A percentile compares a stretch with the other conserved stretches of the same genome.
phyloP scores from a whole-genome alignment of 331 rosid genomes.

The Telfairia occidentalis region DNA sequence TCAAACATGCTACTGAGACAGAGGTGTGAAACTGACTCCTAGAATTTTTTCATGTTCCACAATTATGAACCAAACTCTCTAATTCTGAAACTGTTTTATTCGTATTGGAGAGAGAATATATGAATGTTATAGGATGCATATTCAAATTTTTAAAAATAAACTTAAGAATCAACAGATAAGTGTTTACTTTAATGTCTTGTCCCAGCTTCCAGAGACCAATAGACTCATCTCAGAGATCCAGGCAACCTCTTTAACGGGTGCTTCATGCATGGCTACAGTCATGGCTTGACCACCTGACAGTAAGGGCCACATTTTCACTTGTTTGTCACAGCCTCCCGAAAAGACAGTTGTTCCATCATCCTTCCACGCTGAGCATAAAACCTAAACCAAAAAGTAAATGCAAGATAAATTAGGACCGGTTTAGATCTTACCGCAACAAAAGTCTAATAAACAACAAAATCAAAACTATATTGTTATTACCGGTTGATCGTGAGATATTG shows the following conservation, averaged over 20 bases:
- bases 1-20: neutral
- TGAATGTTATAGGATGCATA: neutral
- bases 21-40: neutral
- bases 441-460: neutral
- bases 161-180: conserved; percentile 3
- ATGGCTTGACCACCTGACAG: conserved; percentile 62
- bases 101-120: neutral
- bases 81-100: neutral
- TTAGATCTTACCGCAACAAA: neutral
- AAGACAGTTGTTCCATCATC: conserved; percentile 90
- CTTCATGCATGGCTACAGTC: conserved; percentile 92
- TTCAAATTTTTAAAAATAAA: neutral
- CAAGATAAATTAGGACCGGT: neutral
- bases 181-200: conserved; percentile 62
- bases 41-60: neutral
- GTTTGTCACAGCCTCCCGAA: conserved; percentile 93
- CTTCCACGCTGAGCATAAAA: conserved; percentile 84
- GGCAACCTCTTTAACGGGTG: conserved; percentile 59
- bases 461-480: conserved; percentile 20
- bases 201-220: conserved; percentile 82
- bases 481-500: conserved; percentile 76
- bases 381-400: conserved; percentile 30
- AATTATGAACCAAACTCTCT: neutral
- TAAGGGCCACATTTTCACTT: conserved; percentile 90
- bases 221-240: conserved; percentile 89